These are phyloP conservation scores for Monosporascus sp. DNA, from an alignment of 2,329 filamentous ascomycete genomes.

Conservation along the genomic window DNA sequence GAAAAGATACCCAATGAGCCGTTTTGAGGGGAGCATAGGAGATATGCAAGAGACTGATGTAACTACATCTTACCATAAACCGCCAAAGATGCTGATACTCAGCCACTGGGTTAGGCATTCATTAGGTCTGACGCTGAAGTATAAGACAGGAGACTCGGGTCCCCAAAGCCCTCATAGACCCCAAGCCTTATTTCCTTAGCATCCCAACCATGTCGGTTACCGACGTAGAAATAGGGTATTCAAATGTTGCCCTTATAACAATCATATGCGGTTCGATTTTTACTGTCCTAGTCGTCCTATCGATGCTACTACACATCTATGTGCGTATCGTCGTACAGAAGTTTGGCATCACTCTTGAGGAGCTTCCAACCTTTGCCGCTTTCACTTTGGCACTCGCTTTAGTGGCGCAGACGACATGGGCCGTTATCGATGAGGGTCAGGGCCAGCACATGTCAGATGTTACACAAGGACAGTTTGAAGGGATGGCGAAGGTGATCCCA, in stretches of 20 bases:
- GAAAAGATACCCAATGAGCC: too few species aligned
- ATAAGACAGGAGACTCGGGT: too few species aligned
- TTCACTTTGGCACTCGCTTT: conserved; percentile 2
- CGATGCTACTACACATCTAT: not conserved
- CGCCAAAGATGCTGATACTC: too few species aligned
- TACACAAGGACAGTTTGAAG: conserved; percentile 4
- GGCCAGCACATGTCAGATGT: conserved; percentile 6
- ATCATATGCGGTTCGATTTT: conserved; percentile 6
- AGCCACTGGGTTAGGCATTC: too few species aligned
- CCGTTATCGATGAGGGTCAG: conserved; percentile 9
- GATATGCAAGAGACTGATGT: too few species aligned
- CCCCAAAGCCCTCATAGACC: too few species aligned
- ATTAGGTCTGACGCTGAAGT: too few species aligned
- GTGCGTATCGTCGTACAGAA: not conserved
- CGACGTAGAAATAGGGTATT: conserved; percentile 2
- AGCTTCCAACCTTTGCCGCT: not conserved
- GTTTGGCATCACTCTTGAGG: not conserved
- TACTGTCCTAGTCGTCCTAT: conserved; percentile 2
- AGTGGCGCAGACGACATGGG: conserved; percentile 9
- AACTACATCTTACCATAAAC: too few species aligned
- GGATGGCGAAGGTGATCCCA: conserved; percentile 4
- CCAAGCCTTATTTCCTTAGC: too few species aligned
- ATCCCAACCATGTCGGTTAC: too few species aligned
- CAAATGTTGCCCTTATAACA: conserved; percentile 27
- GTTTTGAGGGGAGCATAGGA: too few species aligned